Base-by-base conservation (phyloP, 805 yeast species). In the Martiniozyma abietophila region DNA sequence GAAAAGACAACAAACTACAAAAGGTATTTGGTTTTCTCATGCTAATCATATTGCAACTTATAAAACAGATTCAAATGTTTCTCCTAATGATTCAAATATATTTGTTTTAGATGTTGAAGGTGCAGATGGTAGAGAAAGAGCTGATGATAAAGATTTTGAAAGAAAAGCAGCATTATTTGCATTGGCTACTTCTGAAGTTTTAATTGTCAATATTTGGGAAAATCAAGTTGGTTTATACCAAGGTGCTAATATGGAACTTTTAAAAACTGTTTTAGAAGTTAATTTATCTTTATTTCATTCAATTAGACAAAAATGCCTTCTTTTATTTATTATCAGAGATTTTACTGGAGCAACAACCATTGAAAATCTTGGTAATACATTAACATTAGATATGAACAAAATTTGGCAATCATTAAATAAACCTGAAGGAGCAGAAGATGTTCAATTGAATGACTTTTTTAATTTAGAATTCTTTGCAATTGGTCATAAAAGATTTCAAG, bases 61-160 rank as follows among this genome's bases (percentile, higher is more conserved):
- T 2, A 40, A 36, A 5, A 25, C 30, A 8, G 45, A 43, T 11
- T 31, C 18, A 2, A 27, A 38, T 4, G 21, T 17, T 3, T 23
- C 31, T 5, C 31, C 42, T 6, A 49, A 48, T 27, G 38, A 48
- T 12, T 39, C 43, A 16, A 46, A 74, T 42, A 64, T 85, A 8
- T 69, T 84, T 41, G 94, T 92, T 2, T 71, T 92, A 70, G 98
- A 92, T 53, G 97, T 92, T n/a, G 98, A 92, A 60, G 98, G 98
- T 31, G 88, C 96, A 1, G 98, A 92, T 61, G 97, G 98, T 31
- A 71, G 96, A 40, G 98, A 92, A 59, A 72, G 96, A 36, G 97
- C 97, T 18, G 98, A 92, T 49, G 97, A 92, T 58, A 96, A 92
- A 58, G 98, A 92, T 59, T 92, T 92, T 56, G 98, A 92, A 59